Base-by-base conservation (phyloP, 2,329 filamentous ascomycete genomes). In the Epichloe coenophiala region DNA sequence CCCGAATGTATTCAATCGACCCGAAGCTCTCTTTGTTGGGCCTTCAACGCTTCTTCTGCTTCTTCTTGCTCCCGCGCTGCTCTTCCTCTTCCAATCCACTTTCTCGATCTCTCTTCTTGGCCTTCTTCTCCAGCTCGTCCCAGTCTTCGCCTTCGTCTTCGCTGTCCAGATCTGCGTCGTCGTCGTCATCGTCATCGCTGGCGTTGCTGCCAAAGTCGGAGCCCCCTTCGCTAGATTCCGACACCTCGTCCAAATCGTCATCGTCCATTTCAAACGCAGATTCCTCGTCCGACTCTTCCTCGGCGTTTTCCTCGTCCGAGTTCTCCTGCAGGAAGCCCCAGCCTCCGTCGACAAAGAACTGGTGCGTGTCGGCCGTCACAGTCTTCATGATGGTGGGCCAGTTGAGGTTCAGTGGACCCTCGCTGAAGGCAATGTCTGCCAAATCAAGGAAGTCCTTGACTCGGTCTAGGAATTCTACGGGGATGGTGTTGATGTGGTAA, bases 311-410 rank as follows among this genome's bases (percentile, higher is more conserved):
- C 13, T 86, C 87, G 61, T 97, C 93, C 0, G 85, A 89, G 53
- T 96, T 91, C 37, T 84, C 84, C 49, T 84, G 83, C 53, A 98
- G 67, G 78, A 98, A 97, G 2, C 81, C 85, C 93, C 93, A 98
- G 44, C 93, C 93, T 35, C 94, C 93, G 56, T 97, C 91, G 4
- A 77, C 80, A 68, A 96, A 98, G 80, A 98, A 98, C 59, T 85
- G 81, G 64, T 98, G 91, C 2, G 93, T 88, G 64, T 98, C 90
- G 37, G 86, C 83, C 19, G 86, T 91, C 27, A 98, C 90, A 0
- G 93, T 98, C 77, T 98, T 98, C 89, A 98, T 98, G 64, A 98
- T 98, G 15, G 90, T 95, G 11, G 87, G 86, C 93, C 93, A 98
- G 75, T 97, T 97, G 51, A 98, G 77, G 71, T 98, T 98, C 58